Evolutionary conservation across 2,329 filamentous ascomycete species (phyloP).

Genomic region (Tolypocladium pustulatum): DNA sequence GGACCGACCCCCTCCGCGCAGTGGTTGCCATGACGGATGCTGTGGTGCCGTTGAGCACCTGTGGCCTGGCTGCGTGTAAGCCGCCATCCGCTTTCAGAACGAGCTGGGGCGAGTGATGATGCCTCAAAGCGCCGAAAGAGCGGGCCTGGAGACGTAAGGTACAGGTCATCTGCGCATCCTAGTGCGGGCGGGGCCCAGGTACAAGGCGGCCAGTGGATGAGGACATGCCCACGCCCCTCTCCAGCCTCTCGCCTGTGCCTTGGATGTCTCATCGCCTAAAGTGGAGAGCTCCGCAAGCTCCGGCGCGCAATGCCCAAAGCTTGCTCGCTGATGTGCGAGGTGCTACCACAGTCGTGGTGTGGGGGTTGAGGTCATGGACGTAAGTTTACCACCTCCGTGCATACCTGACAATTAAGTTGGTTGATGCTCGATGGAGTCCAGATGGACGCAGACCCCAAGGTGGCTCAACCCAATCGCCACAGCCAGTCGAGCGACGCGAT

Average conservation of each 20-base stretch:
- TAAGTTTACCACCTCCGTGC: background rate
- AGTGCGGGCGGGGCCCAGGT: constrained; percentile 21
- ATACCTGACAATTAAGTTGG: background rate
- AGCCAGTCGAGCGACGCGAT: background rate
- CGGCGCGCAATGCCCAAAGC: background rate
- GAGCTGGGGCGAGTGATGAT: background rate
- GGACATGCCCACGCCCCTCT: background rate
- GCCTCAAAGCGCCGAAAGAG: background rate
- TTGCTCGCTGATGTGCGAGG: too few species aligned
- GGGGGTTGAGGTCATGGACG: background rate
- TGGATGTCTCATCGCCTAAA: background rate
- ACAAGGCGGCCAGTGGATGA: constrained; percentile 15
- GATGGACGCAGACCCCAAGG: background rate
- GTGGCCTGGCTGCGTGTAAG: background rate
- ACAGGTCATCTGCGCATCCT: constrained; percentile 25
- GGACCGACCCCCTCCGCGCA: background rate
- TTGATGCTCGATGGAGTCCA: background rate
- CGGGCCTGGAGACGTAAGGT: constrained; percentile 18
- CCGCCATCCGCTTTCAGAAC: background rate
- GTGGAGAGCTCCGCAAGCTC: background rate
- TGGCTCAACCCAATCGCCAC: background rate
- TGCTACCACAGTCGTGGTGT: background rate
- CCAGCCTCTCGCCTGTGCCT: background rate
- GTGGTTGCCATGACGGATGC: background rate
- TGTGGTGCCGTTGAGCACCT: background rate